Conservation (phyloP, 352 stramenopile genomes). For the Globisporangium parvum region DNA sequence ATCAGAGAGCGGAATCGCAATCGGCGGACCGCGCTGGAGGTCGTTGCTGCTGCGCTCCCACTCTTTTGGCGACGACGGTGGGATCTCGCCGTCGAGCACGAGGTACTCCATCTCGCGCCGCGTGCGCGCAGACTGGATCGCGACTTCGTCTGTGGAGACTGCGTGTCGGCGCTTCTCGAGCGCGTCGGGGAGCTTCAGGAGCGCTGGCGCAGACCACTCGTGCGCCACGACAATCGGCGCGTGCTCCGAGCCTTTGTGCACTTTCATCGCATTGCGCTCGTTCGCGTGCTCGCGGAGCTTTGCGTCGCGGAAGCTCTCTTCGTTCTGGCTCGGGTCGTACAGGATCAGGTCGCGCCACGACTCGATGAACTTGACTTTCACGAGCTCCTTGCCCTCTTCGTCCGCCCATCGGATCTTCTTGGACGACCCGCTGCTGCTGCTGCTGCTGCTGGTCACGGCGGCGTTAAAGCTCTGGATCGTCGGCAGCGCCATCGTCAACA, state of each 20-base stretch:
- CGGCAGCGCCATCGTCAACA: conserved; percentile 51
- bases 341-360: conserved; percentile 79
- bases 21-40: conserved; percentile 38
- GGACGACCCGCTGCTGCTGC: conserved; percentile 11
- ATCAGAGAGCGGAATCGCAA: conserved; percentile 68
- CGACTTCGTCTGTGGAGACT: conserved; percentile 53
- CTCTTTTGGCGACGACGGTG: conserved; percentile 69
- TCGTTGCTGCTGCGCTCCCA: conserved; percentile 63
- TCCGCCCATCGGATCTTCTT: conserved; percentile 83
- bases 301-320: conserved; percentile 75
- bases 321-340: conserved; percentile 44
- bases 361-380: conserved; percentile 82
- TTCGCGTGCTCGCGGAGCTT: conserved; percentile 82
- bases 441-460: conserved; percentile 14
- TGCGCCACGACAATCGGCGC: conserved; percentile 49
- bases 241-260: conserved; percentile 56
- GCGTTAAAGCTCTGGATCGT: conserved; percentile 83
- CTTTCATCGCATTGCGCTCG: conserved; percentile 56
- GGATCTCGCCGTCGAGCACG: conserved; percentile 75
- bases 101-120: conserved; percentile 81
- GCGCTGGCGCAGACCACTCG: conserved; percentile 60
- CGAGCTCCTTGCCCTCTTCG: conserved; percentile 64
- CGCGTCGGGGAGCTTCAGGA: conserved; percentile 54
- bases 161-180: conserved; percentile 31
- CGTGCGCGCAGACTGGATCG: conserved; percentile 54